Evolutionary conservation across 352 stramenopile genomes (phyloP), one percentile per base, ranked within the genome.

Genomic region (Globisporangium cystogenes): DNA sequence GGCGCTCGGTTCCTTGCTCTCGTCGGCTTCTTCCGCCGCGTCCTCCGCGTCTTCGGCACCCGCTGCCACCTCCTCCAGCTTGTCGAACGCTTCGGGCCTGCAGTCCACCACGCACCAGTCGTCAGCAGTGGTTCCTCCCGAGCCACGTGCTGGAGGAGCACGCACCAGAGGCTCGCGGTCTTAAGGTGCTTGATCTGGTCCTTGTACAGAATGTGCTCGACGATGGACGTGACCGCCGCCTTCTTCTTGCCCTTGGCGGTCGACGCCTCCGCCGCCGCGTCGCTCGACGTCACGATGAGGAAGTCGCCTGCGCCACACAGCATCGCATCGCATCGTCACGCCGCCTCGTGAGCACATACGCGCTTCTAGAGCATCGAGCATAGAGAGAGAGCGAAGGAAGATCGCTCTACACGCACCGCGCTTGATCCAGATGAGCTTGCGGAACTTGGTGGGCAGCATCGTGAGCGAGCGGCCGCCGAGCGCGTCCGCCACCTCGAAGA

Each of bases 401-500:
- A n/a, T n/a, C n/a, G n/a, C n/a, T n/a, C n/a, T n/a, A n/a, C n/a
- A 49, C 26, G 23, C 44, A 86, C 76, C 79, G 48, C 96, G 82
- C 74, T 99, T 99, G 47, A 99, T 91, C 96, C 96, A 99, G 47
- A 99, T 98, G 27, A 99, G 81, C 76, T 99, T 99, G 57, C 93
- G 88, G 72, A 98, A 99, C 64, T 98, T 98, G 39, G 96, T 98
- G 18, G 96, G 96, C 57, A 99, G 76, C 69, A 99, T 97, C 26
- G 96, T 97, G 51, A 99, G 68, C 10, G 75, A 65, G 48, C 68
- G 79, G 23, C 60, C 52, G 46, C 81, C 86, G 35, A 77, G 59
- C 1, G 69, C 67, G 42, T 90, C 72, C 12, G 27, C 48, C 53
- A 98, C 89, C 74, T 99, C 93, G 63, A 99, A 98, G 59, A 98